Percentiles rank a stretch among this genome's conserved stretches.
Conservation (phyloP, 1,284 basidiomycete genomes). For the Ganoderma sinense region DNA sequence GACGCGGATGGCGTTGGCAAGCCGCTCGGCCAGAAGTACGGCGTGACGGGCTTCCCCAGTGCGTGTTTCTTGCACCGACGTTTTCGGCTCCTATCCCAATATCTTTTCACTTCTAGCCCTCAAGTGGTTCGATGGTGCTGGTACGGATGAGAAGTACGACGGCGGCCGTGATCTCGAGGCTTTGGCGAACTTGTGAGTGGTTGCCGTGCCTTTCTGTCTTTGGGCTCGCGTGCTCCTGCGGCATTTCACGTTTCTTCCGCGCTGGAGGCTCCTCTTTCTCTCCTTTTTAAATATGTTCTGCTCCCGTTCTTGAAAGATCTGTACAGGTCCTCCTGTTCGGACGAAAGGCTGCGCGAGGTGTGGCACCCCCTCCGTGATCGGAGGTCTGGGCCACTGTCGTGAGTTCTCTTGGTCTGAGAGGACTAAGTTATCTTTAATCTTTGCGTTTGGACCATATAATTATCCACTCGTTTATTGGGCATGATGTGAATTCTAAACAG, state of each 20-base stretch:
- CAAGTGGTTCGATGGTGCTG: conserved; percentile 86
- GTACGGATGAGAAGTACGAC: conserved; percentile 78
- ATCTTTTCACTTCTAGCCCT: conserved; percentile 61
- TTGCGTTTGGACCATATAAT: background rate
- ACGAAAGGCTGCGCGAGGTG: too few species aligned
- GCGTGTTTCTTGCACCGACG: conserved; percentile 37
- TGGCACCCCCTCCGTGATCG: too few species aligned
- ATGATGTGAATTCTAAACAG: conserved; percentile 23
- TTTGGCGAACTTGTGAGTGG: conserved; percentile 75
- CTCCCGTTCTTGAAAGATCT: background rate
- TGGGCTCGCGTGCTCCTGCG: background rate
- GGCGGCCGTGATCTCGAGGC: conserved; percentile 85
- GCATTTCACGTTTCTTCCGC: too few species aligned
- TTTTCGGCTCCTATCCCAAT: conserved; percentile 6
- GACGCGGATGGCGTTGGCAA: conserved; percentile 91
- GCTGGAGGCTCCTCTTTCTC: background rate
- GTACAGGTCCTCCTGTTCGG: too few species aligned
- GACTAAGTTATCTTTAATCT: background rate
- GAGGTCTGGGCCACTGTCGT: too few species aligned
- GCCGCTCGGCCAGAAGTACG: conserved; percentile 75
- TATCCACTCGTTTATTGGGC: background rate
- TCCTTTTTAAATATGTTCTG: background rate
- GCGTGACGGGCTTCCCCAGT: conserved; percentile 90
- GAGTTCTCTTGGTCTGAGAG: too few species aligned
- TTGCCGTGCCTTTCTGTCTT: background rate